These are phyloP conservation scores for Suillus discolor DNA, from an alignment of 768 basidiomycete genomes.

Conservation along the genomic window DNA sequence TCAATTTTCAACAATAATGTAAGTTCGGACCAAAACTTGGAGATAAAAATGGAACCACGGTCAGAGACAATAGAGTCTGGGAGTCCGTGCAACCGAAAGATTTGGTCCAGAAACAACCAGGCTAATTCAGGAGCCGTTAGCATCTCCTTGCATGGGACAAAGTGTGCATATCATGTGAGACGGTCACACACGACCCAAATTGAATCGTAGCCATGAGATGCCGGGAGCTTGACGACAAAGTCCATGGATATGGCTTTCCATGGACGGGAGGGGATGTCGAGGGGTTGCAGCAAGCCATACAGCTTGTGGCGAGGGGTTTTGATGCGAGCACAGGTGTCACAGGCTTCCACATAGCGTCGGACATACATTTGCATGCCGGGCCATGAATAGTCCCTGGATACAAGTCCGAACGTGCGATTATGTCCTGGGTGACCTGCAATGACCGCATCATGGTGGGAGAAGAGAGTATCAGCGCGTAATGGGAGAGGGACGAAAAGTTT, in stretches of 20 bases:
- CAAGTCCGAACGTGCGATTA: constrained; percentile 31
- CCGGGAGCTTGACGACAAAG: constrained; percentile 39
- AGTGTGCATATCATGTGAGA: constrained; percentile 9
- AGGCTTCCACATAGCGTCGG: constrained; percentile 1
- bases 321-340: neutral
- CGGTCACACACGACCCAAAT: constrained; percentile 30
- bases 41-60: constrained; percentile 27
- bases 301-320: constrained; percentile 8
- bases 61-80: constrained; percentile 27
- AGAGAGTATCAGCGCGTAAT: constrained; percentile 32
- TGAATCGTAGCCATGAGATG: constrained; percentile 26
- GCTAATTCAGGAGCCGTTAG: constrained; percentile 11
- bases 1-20: constrained; percentile 12
- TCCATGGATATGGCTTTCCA: constrained; percentile 45
- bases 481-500: constrained; percentile 35
- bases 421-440: constrained; percentile 45
- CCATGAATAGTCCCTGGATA: constrained; percentile 44
- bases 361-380: constrained; percentile 17
- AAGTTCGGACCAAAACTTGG: constrained; percentile 27
- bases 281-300: constrained; percentile 32
- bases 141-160: constrained; percentile 14
- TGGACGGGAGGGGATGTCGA: constrained; percentile 37
- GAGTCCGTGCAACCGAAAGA: constrained; percentile 21
- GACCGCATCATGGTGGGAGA: constrained; percentile 36
- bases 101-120: constrained; percentile 15